A percentile compares a stretch with the other conserved stretches of the same genome.
phyloP scores from a whole-genome alignment of 73 alveolate species.

The Stentor coeruleus region DNA sequence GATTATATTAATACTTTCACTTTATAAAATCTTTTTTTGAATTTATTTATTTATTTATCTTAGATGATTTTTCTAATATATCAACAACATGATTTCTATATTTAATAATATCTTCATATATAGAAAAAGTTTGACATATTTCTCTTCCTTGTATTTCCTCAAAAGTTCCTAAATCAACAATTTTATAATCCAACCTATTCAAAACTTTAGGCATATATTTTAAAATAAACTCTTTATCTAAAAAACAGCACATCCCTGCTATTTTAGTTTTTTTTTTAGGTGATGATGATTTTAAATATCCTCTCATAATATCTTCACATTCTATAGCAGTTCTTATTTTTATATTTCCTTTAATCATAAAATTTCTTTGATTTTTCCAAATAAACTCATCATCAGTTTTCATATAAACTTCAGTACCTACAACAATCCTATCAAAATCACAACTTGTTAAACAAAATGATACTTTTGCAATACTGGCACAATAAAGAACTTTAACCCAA shows the following conservation, averaged over 20 bases:
- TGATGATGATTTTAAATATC: not conserved
- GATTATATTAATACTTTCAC: no score
- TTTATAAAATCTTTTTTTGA: not conserved
- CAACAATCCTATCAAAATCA: not conserved
- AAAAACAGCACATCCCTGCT: not conserved
- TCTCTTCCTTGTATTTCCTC: not conserved
- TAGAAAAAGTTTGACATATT: not conserved
- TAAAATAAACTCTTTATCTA: not conserved
- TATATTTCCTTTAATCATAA: not conserved
- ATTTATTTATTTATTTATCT: not conserved
- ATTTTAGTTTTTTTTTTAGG: not conserved
- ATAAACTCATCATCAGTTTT: not conserved
- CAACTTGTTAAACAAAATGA: not conserved
- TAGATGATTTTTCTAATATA: not conserved
- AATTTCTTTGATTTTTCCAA: not conserved
- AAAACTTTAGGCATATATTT: not conserved
- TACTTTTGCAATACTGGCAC: not conserved
- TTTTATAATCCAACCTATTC: not conserved
- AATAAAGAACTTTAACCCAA: not conserved
- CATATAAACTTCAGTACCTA: not conserved
- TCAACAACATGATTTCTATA: not conserved
- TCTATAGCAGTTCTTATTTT: not conserved
- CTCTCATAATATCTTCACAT: not conserved
- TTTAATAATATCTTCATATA: not conserved
- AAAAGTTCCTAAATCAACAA: not conserved